These are phyloP conservation scores for Colletotrichum tabaci DNA, from an alignment of 2,329 filamentous ascomycete genomes.

Conservation along the genomic window DNA sequence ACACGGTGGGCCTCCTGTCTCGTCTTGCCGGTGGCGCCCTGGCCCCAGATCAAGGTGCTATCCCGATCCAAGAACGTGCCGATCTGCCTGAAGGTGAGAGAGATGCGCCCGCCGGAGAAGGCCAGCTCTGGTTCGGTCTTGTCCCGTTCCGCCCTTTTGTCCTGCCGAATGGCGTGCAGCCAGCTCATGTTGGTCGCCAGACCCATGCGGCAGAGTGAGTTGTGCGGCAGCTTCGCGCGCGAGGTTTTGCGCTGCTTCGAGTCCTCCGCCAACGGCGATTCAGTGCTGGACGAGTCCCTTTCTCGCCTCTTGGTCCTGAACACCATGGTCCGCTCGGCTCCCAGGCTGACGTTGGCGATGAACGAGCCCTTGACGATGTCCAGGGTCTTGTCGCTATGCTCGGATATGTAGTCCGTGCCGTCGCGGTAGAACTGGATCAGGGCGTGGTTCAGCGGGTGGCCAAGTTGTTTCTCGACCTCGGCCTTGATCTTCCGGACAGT, in stretches of 20 bases:
- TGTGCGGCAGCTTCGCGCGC: constrained; percentile 84
- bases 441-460: constrained; percentile 90
- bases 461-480: constrained; percentile 79
- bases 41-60: constrained; percentile 86
- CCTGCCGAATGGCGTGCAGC: constrained; percentile 92
- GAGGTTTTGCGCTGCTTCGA: constrained; percentile 69
- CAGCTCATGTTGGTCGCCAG: constrained; percentile 86
- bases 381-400: constrained; percentile 97
- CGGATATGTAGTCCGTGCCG: constrained; percentile 92
- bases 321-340: constrained; percentile 90
- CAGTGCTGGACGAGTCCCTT: constrained; percentile 54
- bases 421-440: constrained; percentile 94
- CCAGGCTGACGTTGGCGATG: constrained; percentile 95
- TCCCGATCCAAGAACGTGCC: constrained; percentile 83
- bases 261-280: constrained; percentile 37
- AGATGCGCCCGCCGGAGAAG: constrained; percentile 84
- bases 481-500: constrained; percentile 78
- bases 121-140: constrained; percentile 80
- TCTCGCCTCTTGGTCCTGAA: constrained; percentile 83
- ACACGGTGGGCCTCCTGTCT: constrained; percentile 72
- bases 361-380: constrained; percentile 86
- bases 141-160: constrained; percentile 80
- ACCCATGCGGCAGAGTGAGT: constrained; percentile 89
- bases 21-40: constrained; percentile 83
- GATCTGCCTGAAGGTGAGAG: constrained; percentile 91